Conservation (phyloP, 768 basidiomycete species). For the Rhodotorula paludigena region DNA sequence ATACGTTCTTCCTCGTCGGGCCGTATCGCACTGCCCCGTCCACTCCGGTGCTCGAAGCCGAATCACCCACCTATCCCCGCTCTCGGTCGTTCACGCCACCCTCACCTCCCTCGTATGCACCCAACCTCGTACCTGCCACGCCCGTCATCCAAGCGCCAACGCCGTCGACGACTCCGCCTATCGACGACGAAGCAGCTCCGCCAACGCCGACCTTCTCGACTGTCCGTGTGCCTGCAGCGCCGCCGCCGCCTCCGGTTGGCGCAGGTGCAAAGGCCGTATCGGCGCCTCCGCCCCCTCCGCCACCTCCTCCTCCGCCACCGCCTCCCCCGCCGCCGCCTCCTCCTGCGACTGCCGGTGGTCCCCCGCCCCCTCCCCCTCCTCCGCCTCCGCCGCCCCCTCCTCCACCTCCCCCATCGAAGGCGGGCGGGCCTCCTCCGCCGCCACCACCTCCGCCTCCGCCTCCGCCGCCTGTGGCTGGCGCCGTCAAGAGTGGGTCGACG, state of each 20-base stretch:
- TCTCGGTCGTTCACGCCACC: not conserved
- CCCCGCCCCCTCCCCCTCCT: not conserved
- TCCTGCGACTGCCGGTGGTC: not conserved
- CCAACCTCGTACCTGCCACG: not conserved
- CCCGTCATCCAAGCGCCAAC: not conserved
- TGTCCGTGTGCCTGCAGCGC: constrained; percentile 4
- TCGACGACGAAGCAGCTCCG: not conserved
- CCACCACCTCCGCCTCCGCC: constrained; percentile 44
- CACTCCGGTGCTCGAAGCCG: not conserved
- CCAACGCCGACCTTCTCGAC: not conserved
- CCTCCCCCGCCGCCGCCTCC: constrained; percentile 43
- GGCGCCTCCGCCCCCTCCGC: constrained; percentile 6
- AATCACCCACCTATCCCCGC: not conserved
- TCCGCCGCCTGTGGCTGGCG: constrained; percentile 16
- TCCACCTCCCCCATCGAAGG: constrained; percentile 29
- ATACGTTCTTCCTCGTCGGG: constrained; percentile 23
- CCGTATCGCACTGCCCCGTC: constrained; percentile 21
- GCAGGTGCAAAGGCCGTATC: not conserved
- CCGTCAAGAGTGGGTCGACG: constrained; percentile 4
- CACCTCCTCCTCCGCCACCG: constrained; percentile 40
- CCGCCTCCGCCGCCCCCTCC: constrained; percentile 47
- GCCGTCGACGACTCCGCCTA: not conserved
- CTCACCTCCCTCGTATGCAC: not conserved
- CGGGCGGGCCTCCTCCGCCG: constrained; percentile 43
- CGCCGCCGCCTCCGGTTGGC: constrained; percentile 7